Evolutionary conservation across 192 early-diverging fungal species (phyloP), one percentile per base, ranked within the genome.

Genomic region (Oehlia diaphana): DNA sequence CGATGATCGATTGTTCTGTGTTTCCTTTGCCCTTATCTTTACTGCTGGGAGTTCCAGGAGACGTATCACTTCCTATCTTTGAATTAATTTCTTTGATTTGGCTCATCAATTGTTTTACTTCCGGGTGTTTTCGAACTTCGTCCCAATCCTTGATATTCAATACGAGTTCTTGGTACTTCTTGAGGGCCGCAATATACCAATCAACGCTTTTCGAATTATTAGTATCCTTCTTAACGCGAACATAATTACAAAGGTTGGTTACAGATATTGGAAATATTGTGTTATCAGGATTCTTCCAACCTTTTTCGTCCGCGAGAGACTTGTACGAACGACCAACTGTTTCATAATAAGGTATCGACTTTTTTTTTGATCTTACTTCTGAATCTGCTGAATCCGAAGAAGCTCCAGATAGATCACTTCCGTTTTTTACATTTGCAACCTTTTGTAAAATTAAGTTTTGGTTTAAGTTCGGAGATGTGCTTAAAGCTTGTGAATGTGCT

Each of bases 141-240:
- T 77, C 76, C 76, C 76, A 77, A 31, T 28, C 21, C 66, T 77
- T 44, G 23, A 67, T 26, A 16, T 49, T 47, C 2, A 77, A 50
- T 50, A 67, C 42, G 12, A 37, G 26, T 10, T 44, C n/a, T 9
- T 77, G 76, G 23, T 77, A 77, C 42, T 42, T 77, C 21, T 77
- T 77, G 19, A 77, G 49, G 9, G 58, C 76, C 21, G 19, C 44
- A 35, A 77, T 39, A 67, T 77, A 68, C 76, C 76, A 77, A 26
- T 67, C 64, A 9, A 77, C 23, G 66, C 76, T 77, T 47, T 49
- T 65, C 14, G 49, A 21, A 26, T 65, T 77, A 77, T 35, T 77
- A 21, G 76, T 67, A 19, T 31, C 65, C 10, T 26, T 44, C 31
- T 77, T 77, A 19, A 67, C 28, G 14, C 63, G 35, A 23, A 77